Conservation (phyloP, 2,329 filamentous ascomycete species). For the Apiospora aurea region DNA sequence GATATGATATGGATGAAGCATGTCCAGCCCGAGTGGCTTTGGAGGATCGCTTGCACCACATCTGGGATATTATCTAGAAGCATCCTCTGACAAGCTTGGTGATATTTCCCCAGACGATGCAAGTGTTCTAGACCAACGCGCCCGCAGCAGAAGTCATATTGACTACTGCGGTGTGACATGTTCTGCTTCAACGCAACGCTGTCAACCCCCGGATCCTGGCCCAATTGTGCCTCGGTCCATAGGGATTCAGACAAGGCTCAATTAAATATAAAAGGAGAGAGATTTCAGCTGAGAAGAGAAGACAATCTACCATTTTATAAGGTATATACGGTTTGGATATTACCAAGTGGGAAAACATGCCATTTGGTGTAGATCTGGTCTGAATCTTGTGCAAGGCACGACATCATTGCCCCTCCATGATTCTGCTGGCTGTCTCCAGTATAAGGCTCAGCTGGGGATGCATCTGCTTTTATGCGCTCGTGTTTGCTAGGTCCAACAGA, state of each 20-base stretch:
- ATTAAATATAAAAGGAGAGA: no score
- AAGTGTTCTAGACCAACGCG: neutral
- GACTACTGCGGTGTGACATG: neutral
- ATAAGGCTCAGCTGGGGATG: neutral
- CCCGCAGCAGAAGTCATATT: neutral
- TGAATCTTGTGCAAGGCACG: neutral
- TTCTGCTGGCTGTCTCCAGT: neutral
- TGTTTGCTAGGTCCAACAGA: neutral
- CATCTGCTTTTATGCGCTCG: neutral
- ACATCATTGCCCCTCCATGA: neutral
- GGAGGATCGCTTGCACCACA: neutral
- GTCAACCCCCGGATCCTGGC: neutral
- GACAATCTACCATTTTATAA: neutral
- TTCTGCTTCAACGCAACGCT: neutral
- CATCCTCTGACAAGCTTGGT: neutral
- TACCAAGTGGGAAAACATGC: neutral
- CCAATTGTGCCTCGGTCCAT: neutral
- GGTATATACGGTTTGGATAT: neutral
- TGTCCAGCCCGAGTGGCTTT: neutral
- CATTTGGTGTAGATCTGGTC: neutral
- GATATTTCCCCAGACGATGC: neutral
- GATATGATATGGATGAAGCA: neutral
- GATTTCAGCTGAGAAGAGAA: neutral
- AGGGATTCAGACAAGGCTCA: neutral
- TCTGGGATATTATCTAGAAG: neutral